Percentiles rank a stretch among this genome's conserved stretches.
Evolutionary conservation across 768 basidiomycete genomes (phyloP).

Genomic region (Tremella fuciformis): DNA sequence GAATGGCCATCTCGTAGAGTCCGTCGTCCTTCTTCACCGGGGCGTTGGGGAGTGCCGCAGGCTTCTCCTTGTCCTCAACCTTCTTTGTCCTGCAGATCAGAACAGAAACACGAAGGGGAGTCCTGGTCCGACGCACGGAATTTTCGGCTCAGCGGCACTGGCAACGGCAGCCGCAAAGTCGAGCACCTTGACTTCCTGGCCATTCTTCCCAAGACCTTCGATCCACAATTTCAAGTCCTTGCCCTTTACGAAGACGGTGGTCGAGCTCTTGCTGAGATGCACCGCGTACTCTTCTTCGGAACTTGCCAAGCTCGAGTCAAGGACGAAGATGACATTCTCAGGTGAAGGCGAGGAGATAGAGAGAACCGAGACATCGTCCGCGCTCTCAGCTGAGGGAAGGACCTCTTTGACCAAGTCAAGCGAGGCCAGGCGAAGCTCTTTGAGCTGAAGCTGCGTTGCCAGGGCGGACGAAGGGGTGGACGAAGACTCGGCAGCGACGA

Average conservation of each 20-base stretch:
- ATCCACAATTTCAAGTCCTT: conserved; percentile 71
- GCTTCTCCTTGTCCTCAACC: conserved; percentile 36
- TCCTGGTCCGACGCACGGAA: conserved; percentile 35
- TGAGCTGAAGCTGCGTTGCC: conserved; percentile 65
- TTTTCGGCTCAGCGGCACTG: conserved; percentile 29
- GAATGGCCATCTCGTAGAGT: conserved; percentile 85
- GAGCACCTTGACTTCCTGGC: conserved; percentile 63
- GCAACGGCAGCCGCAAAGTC: conserved; percentile 67
- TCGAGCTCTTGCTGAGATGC: conserved; percentile 65
- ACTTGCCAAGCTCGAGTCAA: conserved; percentile 74
- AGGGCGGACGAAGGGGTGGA: conserved; percentile 74
- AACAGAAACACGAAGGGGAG: background rate
- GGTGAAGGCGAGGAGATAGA: conserved; percentile 66
- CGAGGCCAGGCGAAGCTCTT: conserved; percentile 79
- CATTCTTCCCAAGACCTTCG: conserved; percentile 59
- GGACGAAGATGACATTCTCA: conserved; percentile 64
- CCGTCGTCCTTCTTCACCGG: conserved; percentile 65
- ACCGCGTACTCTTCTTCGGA: conserved; percentile 69
- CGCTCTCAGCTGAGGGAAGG: conserved; percentile 65
- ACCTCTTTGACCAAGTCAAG: conserved; percentile 84
- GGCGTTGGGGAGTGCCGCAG: conserved; percentile 18
- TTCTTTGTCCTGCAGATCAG: conserved; percentile 17
- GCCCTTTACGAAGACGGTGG: conserved; percentile 76
- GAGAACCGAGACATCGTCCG: conserved; percentile 84
- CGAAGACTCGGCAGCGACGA: conserved; percentile 79